Base-by-base conservation (phyloP, 2,329 filamentous ascomycete genomes). In the Colletotrichum scovillei region DNA sequence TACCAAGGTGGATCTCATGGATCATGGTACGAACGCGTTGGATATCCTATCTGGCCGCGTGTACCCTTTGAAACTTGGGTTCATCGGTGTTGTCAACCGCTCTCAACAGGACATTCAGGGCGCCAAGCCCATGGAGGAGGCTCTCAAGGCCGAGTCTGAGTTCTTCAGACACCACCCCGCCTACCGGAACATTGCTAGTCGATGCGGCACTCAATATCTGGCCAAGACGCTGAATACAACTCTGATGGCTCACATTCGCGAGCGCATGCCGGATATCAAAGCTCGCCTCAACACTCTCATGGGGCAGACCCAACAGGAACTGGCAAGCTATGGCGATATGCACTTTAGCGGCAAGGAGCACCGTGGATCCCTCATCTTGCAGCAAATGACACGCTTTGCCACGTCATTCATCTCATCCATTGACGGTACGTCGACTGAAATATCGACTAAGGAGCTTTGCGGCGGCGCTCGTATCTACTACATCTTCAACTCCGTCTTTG, bases 281-380 rank as follows among this genome's bases (percentile, higher is more conserved):
- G 97, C 97, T 63, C 92, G 97, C 68, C 88, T 99, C 74, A 99
- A 99, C 83, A 99, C 97, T 0, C 87, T 99, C 64, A 99, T 99
- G 97, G 97, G 97, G n/a, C 97, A 99, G 84, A 98, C 97, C 62
- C 97, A 99, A 81, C 97, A 99, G 85, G 97, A 99, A 83, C 89
- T 99, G 70, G 97, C 97, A 56, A 98, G 96, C 83, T 99, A 99
- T 81, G 97, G 97, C 49, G 97, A 98, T 81, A 97, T 97, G 86
- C 94, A 97, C 78, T 99, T 99, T 81, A 97, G 94, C 75, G 97
- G 97, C 78, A 98, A 98, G 82, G 97, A 98, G 82, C 97, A 99
- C 81, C 91, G 96, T 63, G 97, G 97, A 38, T 98, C 96, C 32
- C 89, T 99, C 75, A 98, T 99, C 71, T 86, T 99, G 75, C 96